These are phyloP conservation scores for Stenocarpella maydis DNA, from an alignment of 2,329 filamentous ascomycete genomes.

Conservation along the genomic window DNA sequence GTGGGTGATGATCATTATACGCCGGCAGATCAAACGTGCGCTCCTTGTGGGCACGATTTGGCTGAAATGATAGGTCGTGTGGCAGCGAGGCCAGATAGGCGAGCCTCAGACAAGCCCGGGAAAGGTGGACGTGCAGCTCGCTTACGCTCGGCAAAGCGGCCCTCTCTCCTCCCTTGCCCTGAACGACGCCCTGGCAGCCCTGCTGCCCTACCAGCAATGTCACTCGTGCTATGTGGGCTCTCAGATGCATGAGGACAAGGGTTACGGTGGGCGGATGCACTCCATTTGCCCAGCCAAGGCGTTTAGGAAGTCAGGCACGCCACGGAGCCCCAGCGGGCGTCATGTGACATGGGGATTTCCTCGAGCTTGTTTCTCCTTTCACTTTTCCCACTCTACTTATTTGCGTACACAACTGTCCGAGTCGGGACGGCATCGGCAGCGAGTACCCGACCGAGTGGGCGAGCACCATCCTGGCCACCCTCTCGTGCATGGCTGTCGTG, in stretches of 20 bases:
- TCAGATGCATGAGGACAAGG: constrained; percentile 18
- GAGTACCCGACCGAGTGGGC: constrained; percentile 59
- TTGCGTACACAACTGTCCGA: constrained; percentile 22
- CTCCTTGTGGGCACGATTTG: neutral
- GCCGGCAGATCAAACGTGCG: constrained; percentile 29
- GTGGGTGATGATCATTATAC: constrained; percentile 5
- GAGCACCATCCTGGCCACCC: constrained; percentile 59
- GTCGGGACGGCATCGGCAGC: constrained; percentile 43
- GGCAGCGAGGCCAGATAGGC: constrained; percentile 21
- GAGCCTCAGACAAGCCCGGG: constrained; percentile 27
- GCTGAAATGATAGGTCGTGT: constrained; percentile 18
- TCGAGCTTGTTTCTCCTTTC: constrained; percentile 11
- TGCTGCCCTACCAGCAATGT: constrained; percentile 18
- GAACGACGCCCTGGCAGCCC: neutral
- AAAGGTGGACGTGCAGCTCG: constrained; percentile 28
- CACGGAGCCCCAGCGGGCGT: constrained; percentile 1
- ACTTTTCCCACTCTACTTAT: neutral
- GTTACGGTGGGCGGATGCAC: constrained; percentile 23
- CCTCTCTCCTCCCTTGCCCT: neutral
- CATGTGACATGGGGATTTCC: constrained; percentile 15
- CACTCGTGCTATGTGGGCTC: constrained; percentile 20
- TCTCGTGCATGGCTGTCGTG: constrained; percentile 59
- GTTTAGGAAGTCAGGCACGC: constrained; percentile 7
- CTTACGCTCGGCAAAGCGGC: constrained; percentile 20
- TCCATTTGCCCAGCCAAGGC: neutral